Evolutionary conservation across 1,284 basidiomycete species (phyloP).

Genomic region (Cerrena zonata): DNA sequence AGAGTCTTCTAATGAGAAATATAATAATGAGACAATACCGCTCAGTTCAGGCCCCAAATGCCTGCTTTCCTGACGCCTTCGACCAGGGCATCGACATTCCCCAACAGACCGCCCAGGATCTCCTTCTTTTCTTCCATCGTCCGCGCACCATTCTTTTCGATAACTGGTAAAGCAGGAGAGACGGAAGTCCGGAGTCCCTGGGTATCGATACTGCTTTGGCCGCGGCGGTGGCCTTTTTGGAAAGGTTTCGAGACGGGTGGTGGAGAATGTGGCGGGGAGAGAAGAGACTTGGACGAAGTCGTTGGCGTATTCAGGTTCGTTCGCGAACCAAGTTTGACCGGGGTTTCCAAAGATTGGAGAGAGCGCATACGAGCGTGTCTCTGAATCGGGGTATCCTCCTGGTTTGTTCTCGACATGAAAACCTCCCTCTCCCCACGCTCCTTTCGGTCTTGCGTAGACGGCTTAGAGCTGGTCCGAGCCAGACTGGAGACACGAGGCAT

Average conservation of each 20-base stretch:
- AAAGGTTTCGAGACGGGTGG: slow-evolving; percentile 5
- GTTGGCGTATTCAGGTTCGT: too few species aligned
- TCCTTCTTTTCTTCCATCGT: slow-evolving; percentile 83
- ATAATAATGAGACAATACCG: background rate
- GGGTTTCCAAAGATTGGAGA: background rate
- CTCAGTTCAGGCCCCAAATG: slow-evolving; percentile 60
- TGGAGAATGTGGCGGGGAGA: slow-evolving; percentile 9
- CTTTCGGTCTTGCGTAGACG: slow-evolving; percentile 6
- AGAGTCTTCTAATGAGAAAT: background rate
- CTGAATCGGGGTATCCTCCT: background rate
- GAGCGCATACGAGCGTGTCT: slow-evolving; percentile 9
- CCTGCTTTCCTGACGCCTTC: slow-evolving; percentile 79
- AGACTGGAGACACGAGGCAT: slow-evolving; percentile 21
- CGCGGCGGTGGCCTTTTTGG: slow-evolving; percentile 21
- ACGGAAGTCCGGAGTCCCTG: slow-evolving; percentile 7
- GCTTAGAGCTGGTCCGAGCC: too few species aligned
- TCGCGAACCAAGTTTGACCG: background rate
- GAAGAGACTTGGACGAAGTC: too few species aligned
- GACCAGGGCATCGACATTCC: slow-evolving; percentile 83
- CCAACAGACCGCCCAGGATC: slow-evolving; percentile 71
- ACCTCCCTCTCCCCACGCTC: slow-evolving; percentile 4
- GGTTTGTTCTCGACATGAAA: slow-evolving; percentile 10
- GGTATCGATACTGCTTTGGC: slow-evolving; percentile 24
- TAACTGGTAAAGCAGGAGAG: slow-evolving; percentile 3
- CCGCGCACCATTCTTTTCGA: slow-evolving; percentile 33